Conservation (phyloP, 768 basidiomycete genomes). For the Boletus sensibilis region DNA sequence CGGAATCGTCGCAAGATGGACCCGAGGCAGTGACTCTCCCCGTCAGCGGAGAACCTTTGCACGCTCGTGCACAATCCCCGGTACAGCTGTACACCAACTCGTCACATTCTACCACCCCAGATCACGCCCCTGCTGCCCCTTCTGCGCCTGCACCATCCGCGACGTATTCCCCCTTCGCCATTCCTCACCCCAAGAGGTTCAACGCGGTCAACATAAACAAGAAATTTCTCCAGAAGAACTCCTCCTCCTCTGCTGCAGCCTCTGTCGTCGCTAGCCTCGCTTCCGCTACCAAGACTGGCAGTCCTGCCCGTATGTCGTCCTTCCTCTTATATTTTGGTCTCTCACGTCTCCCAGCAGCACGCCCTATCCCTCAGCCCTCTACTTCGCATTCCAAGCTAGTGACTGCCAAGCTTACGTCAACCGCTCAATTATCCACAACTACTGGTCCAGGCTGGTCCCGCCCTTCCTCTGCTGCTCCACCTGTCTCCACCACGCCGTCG, state of each 20-base stretch:
- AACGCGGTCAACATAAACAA: constrained; percentile 92
- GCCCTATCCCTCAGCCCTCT: constrained; percentile 54
- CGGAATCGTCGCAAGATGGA: constrained; percentile 39
- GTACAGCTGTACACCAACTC: constrained; percentile 5
- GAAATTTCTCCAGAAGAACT: constrained; percentile 92
- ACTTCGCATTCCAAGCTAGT: constrained; percentile 76
- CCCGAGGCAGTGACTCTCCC: constrained; percentile 6
- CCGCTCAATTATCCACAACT: constrained; percentile 53
- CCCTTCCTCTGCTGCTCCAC: constrained; percentile 69
- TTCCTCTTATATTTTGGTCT: neutral
- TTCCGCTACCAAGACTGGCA: constrained; percentile 47
- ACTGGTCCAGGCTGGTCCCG: constrained; percentile 76
- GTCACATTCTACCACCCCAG: constrained; percentile 17
- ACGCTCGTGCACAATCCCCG: constrained; percentile 20
- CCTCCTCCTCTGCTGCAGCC: constrained; percentile 50
- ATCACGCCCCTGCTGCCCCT: constrained; percentile 13
- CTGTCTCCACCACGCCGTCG: constrained; percentile 50
- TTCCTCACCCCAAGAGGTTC: constrained; percentile 78
- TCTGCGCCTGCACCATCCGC: constrained; percentile 7
- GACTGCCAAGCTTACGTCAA: constrained; percentile 81
- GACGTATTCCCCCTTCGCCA: constrained; percentile 24
- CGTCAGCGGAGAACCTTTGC: constrained; percentile 6
- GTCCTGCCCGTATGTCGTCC: constrained; percentile 49
- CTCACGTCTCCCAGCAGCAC: constrained; percentile 42
- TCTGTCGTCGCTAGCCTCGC: constrained; percentile 44